Percentiles rank a stretch among this genome's conserved stretches.
phyloP scores from a whole-genome alignment of 306 rosid species.

The Alnus glutinosa region DNA sequence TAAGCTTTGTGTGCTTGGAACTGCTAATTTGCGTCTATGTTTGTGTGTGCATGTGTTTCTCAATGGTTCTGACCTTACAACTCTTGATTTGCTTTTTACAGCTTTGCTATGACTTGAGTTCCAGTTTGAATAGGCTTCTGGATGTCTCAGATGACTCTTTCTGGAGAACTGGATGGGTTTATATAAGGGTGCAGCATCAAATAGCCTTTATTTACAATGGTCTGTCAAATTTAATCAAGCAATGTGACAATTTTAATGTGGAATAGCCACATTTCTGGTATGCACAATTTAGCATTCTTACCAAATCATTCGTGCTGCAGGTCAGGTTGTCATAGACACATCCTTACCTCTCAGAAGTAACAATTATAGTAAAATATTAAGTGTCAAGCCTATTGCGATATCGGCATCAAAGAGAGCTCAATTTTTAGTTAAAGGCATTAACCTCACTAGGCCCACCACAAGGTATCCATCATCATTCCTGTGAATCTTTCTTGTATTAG shows the following conservation, averaged over 20 bases:
- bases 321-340: slow-evolving; percentile 72
- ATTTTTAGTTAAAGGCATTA: slow-evolving; percentile 74
- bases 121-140: slow-evolving; percentile 75
- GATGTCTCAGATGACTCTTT: slow-evolving; percentile 63
- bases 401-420: slow-evolving; percentile 62
- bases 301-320: slow-evolving; percentile 48
- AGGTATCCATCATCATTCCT: slow-evolving; percentile 45
- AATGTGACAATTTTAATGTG: not conserved
- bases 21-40: slow-evolving; percentile 14
- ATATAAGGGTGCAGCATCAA: slow-evolving; percentile 70
- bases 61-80: slow-evolving; percentile 26
- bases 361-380: slow-evolving; percentile 55
- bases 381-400: slow-evolving; percentile 79
- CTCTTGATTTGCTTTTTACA: slow-evolving; percentile 37
- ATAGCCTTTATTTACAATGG: slow-evolving; percentile 77
- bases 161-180: slow-evolving; percentile 91
- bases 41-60: slow-evolving; percentile 8
- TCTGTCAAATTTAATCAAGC: slow-evolving; percentile 24
- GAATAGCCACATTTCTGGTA: slow-evolving; percentile 15
- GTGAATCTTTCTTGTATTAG: slow-evolving; percentile 12
- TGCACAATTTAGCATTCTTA: slow-evolving; percentile 20
- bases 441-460: slow-evolving; percentile 57
- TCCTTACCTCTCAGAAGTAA: slow-evolving; percentile 63
- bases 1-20: slow-evolving; percentile 35
- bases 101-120: slow-evolving; percentile 73